These are phyloP conservation scores for Phytophthora idaei DNA, from an alignment of 352 stramenopile genomes.

Conservation along the genomic window DNA sequence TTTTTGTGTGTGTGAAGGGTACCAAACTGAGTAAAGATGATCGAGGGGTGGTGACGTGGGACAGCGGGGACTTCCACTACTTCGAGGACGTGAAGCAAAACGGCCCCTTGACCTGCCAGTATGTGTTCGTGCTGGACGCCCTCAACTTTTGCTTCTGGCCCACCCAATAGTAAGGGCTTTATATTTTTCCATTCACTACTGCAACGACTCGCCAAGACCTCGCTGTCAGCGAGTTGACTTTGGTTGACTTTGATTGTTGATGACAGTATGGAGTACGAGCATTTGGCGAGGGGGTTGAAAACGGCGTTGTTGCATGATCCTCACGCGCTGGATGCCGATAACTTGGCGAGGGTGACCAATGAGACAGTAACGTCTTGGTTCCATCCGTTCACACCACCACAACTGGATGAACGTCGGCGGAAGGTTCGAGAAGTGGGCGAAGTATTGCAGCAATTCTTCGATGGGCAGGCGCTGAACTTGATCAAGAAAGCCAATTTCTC, in stretches of 20 bases:
- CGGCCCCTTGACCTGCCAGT: slow-evolving; percentile 82
- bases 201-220: too few relatives aligned
- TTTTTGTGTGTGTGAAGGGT: slow-evolving; percentile 26
- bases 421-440: slow-evolving; percentile 66
- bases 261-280: slow-evolving; percentile 88
- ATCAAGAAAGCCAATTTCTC: slow-evolving; percentile 56
- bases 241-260: background rate
- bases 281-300: slow-evolving; percentile 78
- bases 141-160: slow-evolving; percentile 94
- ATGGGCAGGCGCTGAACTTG: slow-evolving; percentile 56
- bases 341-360: slow-evolving; percentile 47
- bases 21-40: slow-evolving; percentile 41
- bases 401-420: slow-evolving; percentile 63
- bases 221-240: background rate
- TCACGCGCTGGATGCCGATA: slow-evolving; percentile 58
- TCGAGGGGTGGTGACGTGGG: slow-evolving; percentile 67
- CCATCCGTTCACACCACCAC: slow-evolving; percentile 60
- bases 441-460: slow-evolving; percentile 55
- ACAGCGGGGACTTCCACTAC: slow-evolving; percentile 86
- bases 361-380: slow-evolving; percentile 68
- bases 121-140: slow-evolving; percentile 88
- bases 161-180: slow-evolving; percentile 51
- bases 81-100: slow-evolving; percentile 68
- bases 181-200: background rate
- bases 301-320: slow-evolving; percentile 64